These are phyloP conservation scores for Paramecium bursaria DNA, from an alignment of 73 alveolate species.

Conservation along the genomic window DNA sequence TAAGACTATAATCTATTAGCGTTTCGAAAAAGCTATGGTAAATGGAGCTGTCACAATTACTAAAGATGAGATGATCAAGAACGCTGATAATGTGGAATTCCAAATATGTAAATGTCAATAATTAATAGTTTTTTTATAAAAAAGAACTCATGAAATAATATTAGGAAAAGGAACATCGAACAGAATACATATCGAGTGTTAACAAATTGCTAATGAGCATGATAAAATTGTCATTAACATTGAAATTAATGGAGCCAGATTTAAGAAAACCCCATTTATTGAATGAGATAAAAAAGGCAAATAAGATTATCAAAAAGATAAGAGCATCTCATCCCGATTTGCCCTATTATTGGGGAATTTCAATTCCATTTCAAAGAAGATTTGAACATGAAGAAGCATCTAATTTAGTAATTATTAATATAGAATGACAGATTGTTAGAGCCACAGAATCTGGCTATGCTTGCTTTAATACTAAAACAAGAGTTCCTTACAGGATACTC, in stretches of 20 bases:
- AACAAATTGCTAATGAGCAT: slow-evolving; percentile 34
- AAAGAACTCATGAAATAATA: slow-evolving; percentile 24
- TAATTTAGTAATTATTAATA: background rate
- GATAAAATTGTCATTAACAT: slow-evolving; percentile 20
- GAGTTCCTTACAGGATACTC: slow-evolving; percentile 88
- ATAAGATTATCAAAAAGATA: slow-evolving; percentile 5
- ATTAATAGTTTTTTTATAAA: too few relatives aligned
- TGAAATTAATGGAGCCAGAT: slow-evolving; percentile 24
- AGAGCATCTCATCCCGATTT: slow-evolving; percentile 12
- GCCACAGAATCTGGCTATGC: slow-evolving; percentile 77
- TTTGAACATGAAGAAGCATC: slow-evolving; percentile 36
- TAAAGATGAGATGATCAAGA: slow-evolving; percentile 41
- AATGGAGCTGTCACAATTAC: slow-evolving; percentile 27
- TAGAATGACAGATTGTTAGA: slow-evolving; percentile 73
- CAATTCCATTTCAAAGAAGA: slow-evolving; percentile 43
- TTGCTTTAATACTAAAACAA: slow-evolving; percentile 88
- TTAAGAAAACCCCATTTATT: background rate
- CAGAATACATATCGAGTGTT: slow-evolving; percentile 5
- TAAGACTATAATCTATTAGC: slow-evolving; percentile 6
- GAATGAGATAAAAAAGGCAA: slow-evolving; percentile 15
- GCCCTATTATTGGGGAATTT: slow-evolving; percentile 54
- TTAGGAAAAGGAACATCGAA: slow-evolving; percentile 20
- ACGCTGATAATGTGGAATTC: slow-evolving; percentile 53
- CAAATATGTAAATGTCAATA: slow-evolving; percentile 10
- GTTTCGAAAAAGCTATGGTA: slow-evolving; percentile 46